These are phyloP conservation scores for Bruguiera sexangula DNA, from an alignment of 345 rosid genomes.

Conservation along the genomic window DNA sequence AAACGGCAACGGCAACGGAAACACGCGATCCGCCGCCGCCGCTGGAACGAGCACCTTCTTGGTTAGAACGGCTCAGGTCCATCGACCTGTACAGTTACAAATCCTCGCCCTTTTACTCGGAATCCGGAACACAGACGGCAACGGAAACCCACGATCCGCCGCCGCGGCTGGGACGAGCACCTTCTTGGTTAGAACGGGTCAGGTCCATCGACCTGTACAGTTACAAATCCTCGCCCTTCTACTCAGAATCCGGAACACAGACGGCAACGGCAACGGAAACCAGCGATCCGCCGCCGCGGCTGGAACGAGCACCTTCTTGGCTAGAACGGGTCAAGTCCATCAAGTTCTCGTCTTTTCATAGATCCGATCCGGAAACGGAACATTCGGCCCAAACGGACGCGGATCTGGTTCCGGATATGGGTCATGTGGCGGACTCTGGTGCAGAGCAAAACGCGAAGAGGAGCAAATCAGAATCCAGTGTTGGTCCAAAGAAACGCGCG, in stretches of 20 bases:
- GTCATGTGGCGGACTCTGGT: background rate
- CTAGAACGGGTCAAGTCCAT: slow-evolving; percentile 21
- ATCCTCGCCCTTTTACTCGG: slow-evolving; percentile 27
- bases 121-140: background rate
- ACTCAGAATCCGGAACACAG: slow-evolving; percentile 6
- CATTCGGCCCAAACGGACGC: background rate
- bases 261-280: background rate
- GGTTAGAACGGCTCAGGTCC: background rate
- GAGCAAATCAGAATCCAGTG: slow-evolving; percentile 42
- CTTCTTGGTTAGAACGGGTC: slow-evolving; percentile 57
- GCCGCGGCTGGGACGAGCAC: slow-evolving; percentile 35
- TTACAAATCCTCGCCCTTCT: slow-evolving; percentile 33
- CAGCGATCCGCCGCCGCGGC: background rate
- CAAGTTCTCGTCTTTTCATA: slow-evolving; percentile 6
- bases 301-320: slow-evolving; percentile 10
- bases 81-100: slow-evolving; percentile 33
- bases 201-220: slow-evolving; percentile 47
- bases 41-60: slow-evolving; percentile 13
- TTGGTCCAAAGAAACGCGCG: slow-evolving; percentile 6
- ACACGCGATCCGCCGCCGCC: background rate
- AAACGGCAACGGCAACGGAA: background rate
- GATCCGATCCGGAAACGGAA: slow-evolving; percentile 7
- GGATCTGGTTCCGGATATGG: slow-evolving; percentile 8
- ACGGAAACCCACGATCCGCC: background rate
- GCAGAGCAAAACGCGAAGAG: slow-evolving; percentile 27